Base-by-base conservation (phyloP, 2,329 filamentous ascomycete species). In the Ophiostoma quercus region DNA sequence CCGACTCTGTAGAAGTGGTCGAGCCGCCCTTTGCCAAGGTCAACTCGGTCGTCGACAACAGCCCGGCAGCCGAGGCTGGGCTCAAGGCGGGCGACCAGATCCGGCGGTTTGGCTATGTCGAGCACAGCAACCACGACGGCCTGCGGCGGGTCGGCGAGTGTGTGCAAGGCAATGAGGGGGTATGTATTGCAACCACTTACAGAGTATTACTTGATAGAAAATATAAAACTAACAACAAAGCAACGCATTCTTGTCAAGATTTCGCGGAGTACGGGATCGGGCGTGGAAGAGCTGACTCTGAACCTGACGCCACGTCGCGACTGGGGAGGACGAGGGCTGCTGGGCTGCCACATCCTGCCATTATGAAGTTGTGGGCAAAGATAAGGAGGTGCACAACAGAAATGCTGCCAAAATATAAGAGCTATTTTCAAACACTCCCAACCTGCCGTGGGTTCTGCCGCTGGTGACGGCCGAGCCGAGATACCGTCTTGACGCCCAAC, bases 261-360 rank as follows among this genome's bases (percentile, higher is more conserved):
- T 66, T 85, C 82, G 67, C 84, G 87, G 69, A 80, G 81, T 72
- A 77, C 78, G 66, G 80, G 78, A 51, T 79, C 78, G 69, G 80
- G 77, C 63, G 79, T 78, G 69, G 82, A 84, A 75, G 85, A 92
- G 73, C 78, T 95, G 71, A 84, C 88, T 70, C 80, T 97, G 75
- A 88, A 86, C 73, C 80, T 99, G 73, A 92, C 84, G 66, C 94
- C 94, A 68, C 85, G 87, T 75, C 86, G 87, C 63, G 84, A 94
- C 77, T 99, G 95, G 94, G 94, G 94, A 74, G 95, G 95, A 39
- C 85, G 92, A 78, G 95, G 94, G 14, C 82, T 96, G 78, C 81
- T 99, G 75, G 94, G 94, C 69, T 99, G 94, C 78, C 94, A 97
- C 81, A 86, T 98, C 73, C 80, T 97, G 74, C 92, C 92, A 34